These are phyloP conservation scores for Nicotiana undulata DNA, from an alignment of 257 asterid genomes.

Conservation along the genomic window DNA sequence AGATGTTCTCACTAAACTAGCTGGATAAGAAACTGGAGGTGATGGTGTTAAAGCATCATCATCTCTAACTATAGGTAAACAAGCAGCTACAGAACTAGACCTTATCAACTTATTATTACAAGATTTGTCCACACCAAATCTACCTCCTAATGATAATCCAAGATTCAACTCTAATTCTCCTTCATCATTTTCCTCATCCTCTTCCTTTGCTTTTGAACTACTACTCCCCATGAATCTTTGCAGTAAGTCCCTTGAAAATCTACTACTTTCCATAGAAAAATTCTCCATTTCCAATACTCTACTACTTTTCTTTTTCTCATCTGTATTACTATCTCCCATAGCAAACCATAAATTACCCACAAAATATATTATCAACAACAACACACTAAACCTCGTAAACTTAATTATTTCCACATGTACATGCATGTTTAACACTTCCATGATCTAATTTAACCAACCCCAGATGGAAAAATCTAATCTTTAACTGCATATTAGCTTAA, in stretches of 20 bases:
- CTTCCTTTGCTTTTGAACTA: constrained; percentile 19
- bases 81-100: constrained; percentile 73
- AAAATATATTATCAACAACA: background rate
- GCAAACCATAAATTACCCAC: constrained; percentile 12
- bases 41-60: constrained; percentile 39
- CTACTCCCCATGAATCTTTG: constrained; percentile 61
- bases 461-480: constrained; percentile 28
- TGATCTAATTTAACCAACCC: constrained; percentile 33
- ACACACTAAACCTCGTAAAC: background rate
- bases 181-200: constrained; percentile 21
- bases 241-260: constrained; percentile 61
- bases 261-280: constrained; percentile 37
- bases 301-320: constrained; percentile 25
- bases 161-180: constrained; percentile 71
- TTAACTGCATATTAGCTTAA: constrained; percentile 39
- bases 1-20: constrained; percentile 55
- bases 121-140: constrained; percentile 78
- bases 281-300: constrained; percentile 45
- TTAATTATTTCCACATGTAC: constrained; percentile 17
- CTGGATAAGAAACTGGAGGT: constrained; percentile 22
- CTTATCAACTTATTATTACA: constrained; percentile 40
- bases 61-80: constrained; percentile 56
- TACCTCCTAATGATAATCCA: constrained; percentile 90
- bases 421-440: constrained; percentile 30
- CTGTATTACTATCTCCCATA: constrained; percentile 54